phyloP scores from a whole-genome alignment of 1,284 basidiomycete species.

The Cutaneotrichosporon curvatum region DNA sequence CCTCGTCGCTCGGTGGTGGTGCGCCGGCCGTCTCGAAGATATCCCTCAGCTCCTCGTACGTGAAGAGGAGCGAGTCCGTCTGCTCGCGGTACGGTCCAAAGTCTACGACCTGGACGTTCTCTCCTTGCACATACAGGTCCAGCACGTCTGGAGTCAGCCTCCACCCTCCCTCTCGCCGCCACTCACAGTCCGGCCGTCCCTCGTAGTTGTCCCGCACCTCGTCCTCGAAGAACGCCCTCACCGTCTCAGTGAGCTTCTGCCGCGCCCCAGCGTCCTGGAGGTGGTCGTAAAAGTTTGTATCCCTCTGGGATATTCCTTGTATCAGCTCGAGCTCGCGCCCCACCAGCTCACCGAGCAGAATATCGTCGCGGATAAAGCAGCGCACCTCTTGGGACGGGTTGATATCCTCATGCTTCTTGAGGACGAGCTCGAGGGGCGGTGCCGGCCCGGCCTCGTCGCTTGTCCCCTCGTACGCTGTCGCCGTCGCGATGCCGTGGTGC shows the following conservation, averaged over 20 bases:
- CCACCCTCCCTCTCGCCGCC: too few species aligned
- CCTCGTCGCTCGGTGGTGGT: not conserved
- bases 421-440: constrained; percentile 67
- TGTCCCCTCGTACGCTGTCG: constrained; percentile 42
- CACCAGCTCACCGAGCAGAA: constrained; percentile 1
- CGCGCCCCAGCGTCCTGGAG: constrained; percentile 60
- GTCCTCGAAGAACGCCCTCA: constrained; percentile 61
- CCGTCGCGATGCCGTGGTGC: constrained; percentile 64
- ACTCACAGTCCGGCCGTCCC: constrained; percentile 61
- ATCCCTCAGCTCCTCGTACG: constrained; percentile 64
- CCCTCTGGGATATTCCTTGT: constrained; percentile 79
- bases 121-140: constrained; percentile 77
- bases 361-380: constrained; percentile 65
- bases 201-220: constrained; percentile 59
- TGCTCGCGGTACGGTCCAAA: constrained; percentile 80
- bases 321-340: not conserved
- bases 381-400: constrained; percentile 75
- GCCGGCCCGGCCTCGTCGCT: constrained; percentile 5
- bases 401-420: constrained; percentile 85
- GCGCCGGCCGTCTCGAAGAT: constrained; percentile 4
- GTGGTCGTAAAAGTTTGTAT: constrained; percentile 82
- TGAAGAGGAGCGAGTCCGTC: constrained; percentile 81
- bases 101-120: constrained; percentile 73
- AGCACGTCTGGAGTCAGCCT: constrained; percentile 58
- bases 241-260: constrained; percentile 52